Base-by-base conservation (phyloP, 1,139 yeast genomes). In the Sugiyamaella novakii region DNA sequence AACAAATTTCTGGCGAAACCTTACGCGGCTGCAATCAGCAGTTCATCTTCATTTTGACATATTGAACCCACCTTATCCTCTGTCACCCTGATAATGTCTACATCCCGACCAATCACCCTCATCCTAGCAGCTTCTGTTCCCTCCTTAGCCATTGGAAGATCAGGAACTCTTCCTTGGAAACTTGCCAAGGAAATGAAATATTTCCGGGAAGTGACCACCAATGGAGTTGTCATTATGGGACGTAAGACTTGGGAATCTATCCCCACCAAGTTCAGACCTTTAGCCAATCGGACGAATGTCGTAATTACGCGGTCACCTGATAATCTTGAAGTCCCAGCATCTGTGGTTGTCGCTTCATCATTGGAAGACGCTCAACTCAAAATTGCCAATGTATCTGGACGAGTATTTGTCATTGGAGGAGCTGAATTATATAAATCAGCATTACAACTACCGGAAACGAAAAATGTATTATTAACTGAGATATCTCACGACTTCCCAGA, bases 231-330 rank as follows among this genome's bases (percentile, higher is more conserved):
- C 11, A 76, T 94, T 7, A 92, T 94, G 99, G 99, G 99, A 4
- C 76, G 97, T 50, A 85, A 83, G 63, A 92, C 98, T 1, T 92
- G 98, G 96, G 94, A 89, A 31, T 87, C 96, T 6, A 89, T 92
- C 40, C 98, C 98, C 0, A 54, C 68, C 1, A 82, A 77, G 64
- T 92, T 88, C 69, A 74, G 96, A 55, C 99, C 99, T 0, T 74
- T 92, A 43, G 83, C 84, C 2, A 79, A 76, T 46, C 75, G 99
- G 50, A 55, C 81, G 39, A 94, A 94, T 64, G 80, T 91, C 8
- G 80, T 92, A 0, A 69, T 92, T 15, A 84, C 95, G 3, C 72
- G 91, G 42, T 59, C 68, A 54, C 55, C 51, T 11, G 21, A 45
- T 2, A 29, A 49, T 6, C 33, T 48, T 2, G 38, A 49, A 59